Base-by-base conservation (phyloP, 176 grass and related monocot genomes). In the Hyparrhenia diplandra region DNA sequence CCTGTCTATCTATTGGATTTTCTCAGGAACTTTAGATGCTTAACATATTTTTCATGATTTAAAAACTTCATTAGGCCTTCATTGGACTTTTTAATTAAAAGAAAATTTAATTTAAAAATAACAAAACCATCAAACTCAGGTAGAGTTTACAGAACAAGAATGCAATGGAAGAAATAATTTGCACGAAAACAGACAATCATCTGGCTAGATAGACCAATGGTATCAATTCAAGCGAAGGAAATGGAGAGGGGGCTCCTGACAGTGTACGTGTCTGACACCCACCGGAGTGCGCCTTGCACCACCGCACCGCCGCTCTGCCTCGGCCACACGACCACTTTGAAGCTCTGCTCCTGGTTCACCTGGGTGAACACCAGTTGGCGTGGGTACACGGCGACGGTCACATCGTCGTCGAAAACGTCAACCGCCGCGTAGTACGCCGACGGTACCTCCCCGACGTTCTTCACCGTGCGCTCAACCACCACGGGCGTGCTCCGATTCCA, bases 231-330 rank as follows among this genome's bases (percentile, higher is more conserved):
- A n/a, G 40, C 59, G 40, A 78, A 64, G 24, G 59, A 46, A 55
- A 89, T 7, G 16, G 80, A 80, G 55, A 90, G n/a, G 64, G 88
- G 84, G n/a, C 80, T 90, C 54, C 80, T 39, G 2, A 90, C 88
- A 20, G 80, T 78, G 54, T 80, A 71, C 43, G 8, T 80, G 14
- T 80, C 75, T 0, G 88, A 90, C 52, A 87, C 80, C 88, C 88
- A 90, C 13, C 85, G 80, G 16, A 90, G 64, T 1, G 75, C 69
- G 0, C 88, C 88, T 28, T 90, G 80, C 28, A 75, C 32, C 75
- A 80, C 3, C 14, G 8, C 12, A 20, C 51, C 20, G 1, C 34
- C 25, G 1, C n/a, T 35, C 35, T 54, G 24, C 24, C 10, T 46
- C 27, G 70, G 75, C 25, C 36, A 58, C 54, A 87, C 23, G 13